Evolutionary conservation across 2,329 filamentous ascomycete genomes (phyloP).

Genomic region (Zymoseptoria crescenta): DNA sequence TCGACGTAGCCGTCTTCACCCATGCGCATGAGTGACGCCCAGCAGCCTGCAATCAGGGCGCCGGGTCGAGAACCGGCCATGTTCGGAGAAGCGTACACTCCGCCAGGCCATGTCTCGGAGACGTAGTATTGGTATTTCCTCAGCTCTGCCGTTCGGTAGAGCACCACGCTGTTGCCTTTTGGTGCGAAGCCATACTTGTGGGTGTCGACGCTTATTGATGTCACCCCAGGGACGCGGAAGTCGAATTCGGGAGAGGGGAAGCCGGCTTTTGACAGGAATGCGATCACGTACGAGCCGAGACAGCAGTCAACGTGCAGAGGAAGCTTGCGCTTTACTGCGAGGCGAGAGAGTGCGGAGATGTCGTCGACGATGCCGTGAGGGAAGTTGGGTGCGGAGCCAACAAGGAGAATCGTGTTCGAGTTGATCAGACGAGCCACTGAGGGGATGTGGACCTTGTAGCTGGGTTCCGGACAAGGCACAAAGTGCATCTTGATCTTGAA

Average conservation of each 20-base stretch:
- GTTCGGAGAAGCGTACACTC: constrained; percentile 88
- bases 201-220: constrained; percentile 91
- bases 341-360: constrained; percentile 72
- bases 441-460: constrained; percentile 73
- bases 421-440: constrained; percentile 81
- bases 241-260: constrained; percentile 86
- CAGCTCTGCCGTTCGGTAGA: constrained; percentile 75
- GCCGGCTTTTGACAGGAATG: constrained; percentile 85
- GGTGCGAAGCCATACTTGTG: constrained; percentile 99
- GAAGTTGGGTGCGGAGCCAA: constrained; percentile 94
- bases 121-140: constrained; percentile 95
- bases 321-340: constrained; percentile 70
- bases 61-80: constrained; percentile 89
- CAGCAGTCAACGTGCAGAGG: constrained; percentile 97
- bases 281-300: constrained; percentile 88
- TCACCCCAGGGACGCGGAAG: constrained; percentile 89
- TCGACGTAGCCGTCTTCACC: constrained; percentile 84
- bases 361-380: constrained; percentile 98
- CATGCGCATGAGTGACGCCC: constrained; percentile 82
- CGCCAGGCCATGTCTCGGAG: constrained; percentile 87
- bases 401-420: constrained; percentile 84
- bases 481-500: constrained; percentile 94
- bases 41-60: constrained; percentile 90
- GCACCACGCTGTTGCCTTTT: constrained; percentile 88
- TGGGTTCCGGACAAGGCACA: constrained; percentile 76